A percentile compares a stretch with the other conserved stretches of the same genome.
phyloP scores from a whole-genome alignment of 208 protist species.

The Trypanosoma avium region DNA sequence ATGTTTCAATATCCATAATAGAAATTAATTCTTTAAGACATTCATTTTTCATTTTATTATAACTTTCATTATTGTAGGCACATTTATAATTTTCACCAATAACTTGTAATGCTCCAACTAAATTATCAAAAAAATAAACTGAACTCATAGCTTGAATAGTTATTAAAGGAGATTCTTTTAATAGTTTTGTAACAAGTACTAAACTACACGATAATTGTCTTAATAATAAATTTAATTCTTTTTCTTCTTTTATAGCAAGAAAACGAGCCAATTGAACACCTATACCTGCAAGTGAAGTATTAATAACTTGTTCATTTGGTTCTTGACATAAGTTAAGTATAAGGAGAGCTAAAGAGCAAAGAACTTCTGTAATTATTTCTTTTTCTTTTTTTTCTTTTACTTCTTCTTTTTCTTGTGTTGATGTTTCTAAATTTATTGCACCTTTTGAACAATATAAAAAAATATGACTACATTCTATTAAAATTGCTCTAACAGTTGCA shows the following conservation, averaged over 20 bases:
- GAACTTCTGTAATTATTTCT: conserved; percentile 15
- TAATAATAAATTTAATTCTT: conserved; percentile 27
- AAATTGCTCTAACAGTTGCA: neutral
- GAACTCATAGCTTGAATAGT: conserved; percentile 56
- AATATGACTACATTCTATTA: conserved; percentile 25
- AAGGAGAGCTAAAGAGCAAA: conserved; percentile 20
- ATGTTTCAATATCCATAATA: conserved; percentile 10
- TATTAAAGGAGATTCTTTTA: conserved; percentile 31
- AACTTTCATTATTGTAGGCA: conserved; percentile 1
- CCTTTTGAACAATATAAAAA: conserved; percentile 25
- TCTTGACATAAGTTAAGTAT: conserved; percentile 15
- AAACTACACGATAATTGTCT: conserved; percentile 45
- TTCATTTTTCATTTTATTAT: neutral
- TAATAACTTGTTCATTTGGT: conserved; percentile 6
- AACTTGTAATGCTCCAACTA: conserved; percentile 35
- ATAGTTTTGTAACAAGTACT: conserved; percentile 39
- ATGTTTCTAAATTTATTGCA: neutral
- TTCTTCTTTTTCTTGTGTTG: neutral
- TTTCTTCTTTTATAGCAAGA: conserved; percentile 22
- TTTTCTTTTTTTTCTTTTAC: neutral
- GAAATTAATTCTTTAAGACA: conserved; percentile 1
- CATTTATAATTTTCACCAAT: conserved; percentile 18
- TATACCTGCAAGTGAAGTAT: conserved; percentile 17
- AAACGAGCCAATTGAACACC: conserved; percentile 42
- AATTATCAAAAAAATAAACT: conserved; percentile 57